Evolutionary conservation across 768 basidiomycete genomes (phyloP).

Genomic region (Xerocomellus chrysenteron): DNA sequence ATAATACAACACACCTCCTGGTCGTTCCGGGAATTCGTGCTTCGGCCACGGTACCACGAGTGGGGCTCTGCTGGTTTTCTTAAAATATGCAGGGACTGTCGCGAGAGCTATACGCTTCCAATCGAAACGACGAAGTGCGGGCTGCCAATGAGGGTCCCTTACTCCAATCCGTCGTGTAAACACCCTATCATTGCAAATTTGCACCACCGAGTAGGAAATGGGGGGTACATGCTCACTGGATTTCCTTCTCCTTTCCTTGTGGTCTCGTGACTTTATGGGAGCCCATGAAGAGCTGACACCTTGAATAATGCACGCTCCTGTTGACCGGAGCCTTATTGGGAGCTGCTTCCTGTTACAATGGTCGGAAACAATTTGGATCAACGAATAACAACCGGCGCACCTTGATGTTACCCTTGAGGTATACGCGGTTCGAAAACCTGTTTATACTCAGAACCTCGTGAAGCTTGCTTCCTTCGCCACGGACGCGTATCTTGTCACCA

Average conservation of each 20-base stretch:
- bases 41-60: conserved; percentile 73
- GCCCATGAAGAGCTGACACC: conserved; percentile 75
- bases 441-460: conserved; percentile 76
- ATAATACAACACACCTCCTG: conserved; percentile 22
- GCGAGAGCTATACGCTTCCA: conserved; percentile 74
- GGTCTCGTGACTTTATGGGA: conserved; percentile 44
- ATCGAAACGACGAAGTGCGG: conserved; percentile 51
- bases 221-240: conserved; percentile 44
- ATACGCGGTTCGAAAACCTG: conserved; percentile 64
- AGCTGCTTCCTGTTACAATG: conserved; percentile 17
- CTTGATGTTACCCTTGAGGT: conserved; percentile 46
- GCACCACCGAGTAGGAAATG: background rate
- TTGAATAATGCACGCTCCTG: conserved; percentile 65
- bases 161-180: conserved; percentile 74
- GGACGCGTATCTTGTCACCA: conserved; percentile 73
- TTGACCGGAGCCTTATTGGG: conserved; percentile 26
- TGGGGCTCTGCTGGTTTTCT: conserved; percentile 30
- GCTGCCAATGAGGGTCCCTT: conserved; percentile 59
- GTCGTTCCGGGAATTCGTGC: conserved; percentile 39
- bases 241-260: conserved; percentile 34
- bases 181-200: conserved; percentile 45
- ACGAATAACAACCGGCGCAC: conserved; percentile 21
- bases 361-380: background rate
- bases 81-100: conserved; percentile 57
- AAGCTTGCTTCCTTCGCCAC: conserved; percentile 60